Conservation (phyloP, 2,329 filamentous ascomycete genomes). For the Dactylellina sp. region DNA sequence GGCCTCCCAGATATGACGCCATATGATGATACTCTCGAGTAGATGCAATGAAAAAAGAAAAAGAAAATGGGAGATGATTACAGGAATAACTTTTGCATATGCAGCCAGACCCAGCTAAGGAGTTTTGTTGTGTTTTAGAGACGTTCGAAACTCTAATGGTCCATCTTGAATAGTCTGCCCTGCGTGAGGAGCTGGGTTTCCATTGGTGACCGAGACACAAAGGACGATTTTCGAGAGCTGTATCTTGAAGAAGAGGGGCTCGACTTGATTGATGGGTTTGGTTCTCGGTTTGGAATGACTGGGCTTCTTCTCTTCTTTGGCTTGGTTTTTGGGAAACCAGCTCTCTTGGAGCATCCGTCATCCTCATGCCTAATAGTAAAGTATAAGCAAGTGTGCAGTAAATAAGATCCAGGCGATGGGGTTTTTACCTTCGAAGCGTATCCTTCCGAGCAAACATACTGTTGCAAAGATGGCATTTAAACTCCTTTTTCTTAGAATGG, state of each 20-base stretch:
- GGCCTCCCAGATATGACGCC: slow-evolving; percentile 28
- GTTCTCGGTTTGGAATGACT: slow-evolving; percentile 52
- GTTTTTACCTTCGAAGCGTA: slow-evolving; percentile 79
- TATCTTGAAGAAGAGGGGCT: slow-evolving; percentile 34
- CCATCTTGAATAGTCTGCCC: slow-evolving; percentile 29
- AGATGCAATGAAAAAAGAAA: slow-evolving; percentile 5
- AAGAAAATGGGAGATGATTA: slow-evolving; percentile 9
- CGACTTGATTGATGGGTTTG: slow-evolving; percentile 47
- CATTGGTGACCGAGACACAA: slow-evolving; percentile 34
- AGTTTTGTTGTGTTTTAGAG: slow-evolving; percentile 2
- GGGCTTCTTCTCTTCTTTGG: slow-evolving; percentile 55
- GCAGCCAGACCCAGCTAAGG: not conserved
- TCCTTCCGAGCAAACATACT: slow-evolving; percentile 82
- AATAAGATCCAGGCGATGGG: not conserved
- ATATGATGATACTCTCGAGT: slow-evolving; percentile 29
- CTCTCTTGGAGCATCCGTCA: slow-evolving; percentile 77
- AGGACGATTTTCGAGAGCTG: slow-evolving; percentile 47
- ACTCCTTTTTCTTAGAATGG: slow-evolving; percentile 78
- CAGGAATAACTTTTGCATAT: slow-evolving; percentile 40
- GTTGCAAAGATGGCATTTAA: slow-evolving; percentile 77
- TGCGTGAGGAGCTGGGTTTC: slow-evolving; percentile 34
- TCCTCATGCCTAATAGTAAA: slow-evolving; percentile 76
- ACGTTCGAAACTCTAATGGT: slow-evolving; percentile 8
- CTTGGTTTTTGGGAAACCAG: slow-evolving; percentile 50
- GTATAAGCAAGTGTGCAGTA: slow-evolving; percentile 20